Evolutionary conservation across 352 stramenopile genomes (phyloP).

Genomic region (Thalassiosira pacifica): DNA sequence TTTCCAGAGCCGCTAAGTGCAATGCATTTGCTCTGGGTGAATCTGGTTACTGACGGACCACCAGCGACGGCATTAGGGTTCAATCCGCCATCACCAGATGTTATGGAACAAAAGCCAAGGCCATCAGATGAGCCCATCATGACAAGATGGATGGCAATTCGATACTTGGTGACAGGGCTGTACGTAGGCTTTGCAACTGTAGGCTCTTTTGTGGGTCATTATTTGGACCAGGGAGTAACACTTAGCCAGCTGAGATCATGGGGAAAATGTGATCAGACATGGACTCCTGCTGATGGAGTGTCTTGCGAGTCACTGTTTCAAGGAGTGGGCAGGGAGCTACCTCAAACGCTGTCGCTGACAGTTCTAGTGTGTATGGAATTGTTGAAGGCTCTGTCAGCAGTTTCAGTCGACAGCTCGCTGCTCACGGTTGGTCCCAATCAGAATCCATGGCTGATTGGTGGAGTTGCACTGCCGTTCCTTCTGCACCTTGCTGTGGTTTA

Average conservation of each 20-base stretch:
- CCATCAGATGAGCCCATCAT: constrained; percentile 97
- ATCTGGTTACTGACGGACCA: constrained; percentile 99
- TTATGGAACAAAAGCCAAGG: constrained; percentile 96
- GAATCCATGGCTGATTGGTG: constrained; percentile 88
- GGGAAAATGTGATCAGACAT: constrained; percentile 83
- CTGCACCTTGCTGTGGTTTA: constrained; percentile 89
- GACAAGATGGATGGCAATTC: constrained; percentile 97
- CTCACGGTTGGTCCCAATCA: constrained; percentile 85
- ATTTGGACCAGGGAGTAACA: constrained; percentile 82
- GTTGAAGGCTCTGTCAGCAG: constrained; percentile 87
- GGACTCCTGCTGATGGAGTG: constrained; percentile 57
- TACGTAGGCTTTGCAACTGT: constrained; percentile 92
- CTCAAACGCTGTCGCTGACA: constrained; percentile 88
- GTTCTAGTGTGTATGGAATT: constrained; percentile 90
- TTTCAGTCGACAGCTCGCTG: constrained; percentile 89
- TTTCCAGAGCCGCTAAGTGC: constrained; percentile 97
- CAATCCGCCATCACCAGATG: constrained; percentile 97
- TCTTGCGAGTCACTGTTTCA: constrained; percentile 76
- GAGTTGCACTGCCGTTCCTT: constrained; percentile 85
- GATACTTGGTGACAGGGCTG: constrained; percentile 93
- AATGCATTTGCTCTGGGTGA: constrained; percentile 99
- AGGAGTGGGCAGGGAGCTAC: constrained; percentile 73
- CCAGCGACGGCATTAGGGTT: constrained; percentile 98
- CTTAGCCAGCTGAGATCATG: constrained; percentile 84
- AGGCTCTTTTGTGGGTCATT: constrained; percentile 88